These are phyloP conservation scores for Sarocladiaceae sp. DNA, from an alignment of 2,329 filamentous ascomycete genomes.

Conservation along the genomic window DNA sequence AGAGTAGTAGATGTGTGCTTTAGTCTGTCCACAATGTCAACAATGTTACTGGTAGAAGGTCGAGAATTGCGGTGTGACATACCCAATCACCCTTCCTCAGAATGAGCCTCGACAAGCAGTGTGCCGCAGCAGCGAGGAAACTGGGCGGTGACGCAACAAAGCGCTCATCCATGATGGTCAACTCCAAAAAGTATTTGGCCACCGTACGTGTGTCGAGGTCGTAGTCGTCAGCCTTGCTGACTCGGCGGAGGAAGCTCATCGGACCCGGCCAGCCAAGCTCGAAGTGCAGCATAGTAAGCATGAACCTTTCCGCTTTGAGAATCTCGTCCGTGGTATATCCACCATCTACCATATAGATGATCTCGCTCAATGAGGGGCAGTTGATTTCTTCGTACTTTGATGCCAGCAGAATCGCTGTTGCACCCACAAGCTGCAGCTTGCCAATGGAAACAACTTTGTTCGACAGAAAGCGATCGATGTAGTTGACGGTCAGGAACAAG, in stretches of 20 bases:
- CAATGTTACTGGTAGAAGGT: neutral
- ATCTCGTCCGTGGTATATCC: conserved; percentile 89
- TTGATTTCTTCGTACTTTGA: conserved; percentile 99
- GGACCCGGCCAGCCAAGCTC: conserved; percentile 97
- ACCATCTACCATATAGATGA: conserved; percentile 96
- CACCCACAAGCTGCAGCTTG: conserved; percentile 92
- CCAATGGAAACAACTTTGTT: conserved; percentile 90
- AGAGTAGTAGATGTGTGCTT: conserved; percentile 83
- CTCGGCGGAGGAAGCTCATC: conserved; percentile 94
- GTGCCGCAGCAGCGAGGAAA: conserved; percentile 83
- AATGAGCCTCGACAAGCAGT: conserved; percentile 85
- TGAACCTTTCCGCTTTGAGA: conserved; percentile 94
- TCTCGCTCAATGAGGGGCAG: conserved; percentile 88
- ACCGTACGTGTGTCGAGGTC: conserved; percentile 91
- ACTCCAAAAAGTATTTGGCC: conserved; percentile 95
- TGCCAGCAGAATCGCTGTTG: conserved; percentile 90
- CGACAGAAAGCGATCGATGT: conserved; percentile 93
- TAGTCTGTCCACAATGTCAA: conserved; percentile 48
- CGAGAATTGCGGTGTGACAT: conserved; percentile 31
- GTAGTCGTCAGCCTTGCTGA: conserved; percentile 98
- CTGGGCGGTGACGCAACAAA: conserved; percentile 89
- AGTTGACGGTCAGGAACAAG: conserved; percentile 90
- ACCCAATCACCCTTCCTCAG: conserved; percentile 92
- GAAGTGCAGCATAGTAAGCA: conserved; percentile 94
- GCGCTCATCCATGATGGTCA: conserved; percentile 96